Evolutionary conservation across 345 rosid genomes (phyloP), one percentile per base, ranked within the genome.

Genomic region (Aquilaria malaccensis): DNA sequence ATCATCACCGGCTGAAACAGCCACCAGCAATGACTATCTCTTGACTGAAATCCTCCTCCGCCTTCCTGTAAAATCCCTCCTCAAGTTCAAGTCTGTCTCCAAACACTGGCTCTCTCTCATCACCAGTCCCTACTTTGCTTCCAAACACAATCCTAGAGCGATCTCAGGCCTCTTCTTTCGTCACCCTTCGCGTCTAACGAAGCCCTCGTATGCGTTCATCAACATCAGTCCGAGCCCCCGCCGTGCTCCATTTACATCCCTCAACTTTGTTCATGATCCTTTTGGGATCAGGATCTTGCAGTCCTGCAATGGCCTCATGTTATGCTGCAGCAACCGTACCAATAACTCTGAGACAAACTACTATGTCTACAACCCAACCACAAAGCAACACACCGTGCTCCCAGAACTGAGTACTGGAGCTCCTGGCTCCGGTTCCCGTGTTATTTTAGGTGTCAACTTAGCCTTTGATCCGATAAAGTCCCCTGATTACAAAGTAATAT

Each of bases 251-350:
- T 72, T 69, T n/a, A 15, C 22, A 48, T 33, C 64, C 10, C 65
- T 80, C 49, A 52, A 69, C 22, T 73, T 75, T 10, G 48, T 50
- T 30, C 73, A 75, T 57, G 60, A 74, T 45, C 45, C 72, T 2
- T 53, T 68, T 0, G 66, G 53, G 1, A 77, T 82, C 53, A 32
- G 52, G 45, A 63, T 81, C 52, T n/a, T 67, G 12, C 75, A 79
- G 22, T 85, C 85, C 43, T 79, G 85, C 68, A 79, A 79, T 59
- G 85, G 86, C 9, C 77, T 81, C 45, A 65, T 83, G 12, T 61
- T 85, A n/a, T 79, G 86, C 65, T 51, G 30, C 56, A 72, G 72
- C 61, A 43, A 61, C 67, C 52, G 59, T 33, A 11, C 22, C 10
- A 47, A 55, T 33, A 53, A 6, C 11, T n/a, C 11, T 1, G 30